phyloP scores from a whole-genome alignment of 805 yeast species.

The Dipodascus albidus region DNA sequence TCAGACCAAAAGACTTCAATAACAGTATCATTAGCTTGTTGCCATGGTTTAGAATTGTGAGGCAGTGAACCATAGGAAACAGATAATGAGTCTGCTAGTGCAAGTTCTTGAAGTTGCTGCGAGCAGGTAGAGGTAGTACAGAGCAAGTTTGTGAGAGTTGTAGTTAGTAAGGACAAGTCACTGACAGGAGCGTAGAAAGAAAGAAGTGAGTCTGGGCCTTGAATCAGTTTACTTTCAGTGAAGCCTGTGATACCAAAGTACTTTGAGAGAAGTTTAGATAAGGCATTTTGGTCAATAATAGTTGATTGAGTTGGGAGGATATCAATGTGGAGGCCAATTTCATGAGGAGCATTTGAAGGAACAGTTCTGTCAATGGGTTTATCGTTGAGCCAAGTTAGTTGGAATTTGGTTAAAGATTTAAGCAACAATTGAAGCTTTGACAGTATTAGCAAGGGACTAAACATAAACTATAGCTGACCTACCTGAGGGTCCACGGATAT shows the following conservation, averaged over 20 bases:
- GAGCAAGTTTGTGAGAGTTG: slow-evolving; percentile 1
- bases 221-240: slow-evolving; percentile 12
- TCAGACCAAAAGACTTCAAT: slow-evolving; percentile 16
- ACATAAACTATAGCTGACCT: background rate
- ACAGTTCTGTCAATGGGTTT: slow-evolving; percentile 10
- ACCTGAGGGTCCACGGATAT: background rate
- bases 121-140: background rate
- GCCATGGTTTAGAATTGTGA: slow-evolving; percentile 6
- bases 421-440: slow-evolving; percentile 1
- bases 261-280: slow-evolving; percentile 1
- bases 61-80: slow-evolving; percentile 14
- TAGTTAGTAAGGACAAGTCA: background rate
- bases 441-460: background rate
- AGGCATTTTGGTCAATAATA: slow-evolving; percentile 1
- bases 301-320: slow-evolving; percentile 17
- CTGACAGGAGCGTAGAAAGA: slow-evolving; percentile 2
- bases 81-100: slow-evolving; percentile 10
- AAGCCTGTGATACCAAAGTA: slow-evolving; percentile 8
- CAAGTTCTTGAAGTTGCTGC: slow-evolving; percentile 1
- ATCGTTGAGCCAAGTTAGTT: slow-evolving; percentile 12
- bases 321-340: slow-evolving; percentile 20
- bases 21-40: slow-evolving; percentile 11
- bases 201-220: background rate
- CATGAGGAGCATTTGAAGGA: slow-evolving; percentile 18
- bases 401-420: slow-evolving; percentile 4